Base-by-base conservation (phyloP, 73 alveolate genomes). In the Paramecium sexaurelia region DNA sequence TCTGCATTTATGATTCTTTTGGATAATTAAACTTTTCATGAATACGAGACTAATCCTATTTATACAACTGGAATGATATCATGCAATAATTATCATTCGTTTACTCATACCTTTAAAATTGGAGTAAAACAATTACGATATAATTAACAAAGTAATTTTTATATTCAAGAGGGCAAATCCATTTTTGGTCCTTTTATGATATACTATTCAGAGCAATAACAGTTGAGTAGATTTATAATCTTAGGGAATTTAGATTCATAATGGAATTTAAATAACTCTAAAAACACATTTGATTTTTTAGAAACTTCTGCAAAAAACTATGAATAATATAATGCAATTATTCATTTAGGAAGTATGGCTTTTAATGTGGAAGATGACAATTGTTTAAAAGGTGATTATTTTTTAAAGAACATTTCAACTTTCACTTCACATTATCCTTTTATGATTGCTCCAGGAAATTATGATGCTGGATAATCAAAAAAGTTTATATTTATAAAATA, bases 391-490 rank as follows among this genome's bases (percentile, higher is more conserved):
- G 87, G 87, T 13, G 87, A 73, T 73, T 11, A 73, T 32, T 73
- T 35, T 35, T 3, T 73, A 73, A 73, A 41, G 29, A 73, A 73
- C 15, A 73, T 73, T n/a, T 35, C 66, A 15, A 29, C 51, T 13
- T 73, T 73, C 19, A 33, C 87, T 13, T 35, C 87, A 13, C 26
- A 73, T 73, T 73, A 73, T 6, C 87, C 87, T 35, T 73, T 73
- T 73, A 73, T 73, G 87, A 35, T 37, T 6, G n/a, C 45, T 13
- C 66, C 87, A 29, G 87, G 87, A 5, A 73, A 73, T 73, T 41
- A 73, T 73, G 87, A 73, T 73, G 39, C 87, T 15, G 87, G 87
- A 32, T 6, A 73, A 20, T 29, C 39, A 20, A 35, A n/a, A 32
- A 41, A 35, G 17, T 73, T 29, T 73, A 19, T 19, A 13, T 73